Evolutionary conservation across 352 stramenopile genomes (phyloP).

Genomic region (Globisporangium solare): DNA sequence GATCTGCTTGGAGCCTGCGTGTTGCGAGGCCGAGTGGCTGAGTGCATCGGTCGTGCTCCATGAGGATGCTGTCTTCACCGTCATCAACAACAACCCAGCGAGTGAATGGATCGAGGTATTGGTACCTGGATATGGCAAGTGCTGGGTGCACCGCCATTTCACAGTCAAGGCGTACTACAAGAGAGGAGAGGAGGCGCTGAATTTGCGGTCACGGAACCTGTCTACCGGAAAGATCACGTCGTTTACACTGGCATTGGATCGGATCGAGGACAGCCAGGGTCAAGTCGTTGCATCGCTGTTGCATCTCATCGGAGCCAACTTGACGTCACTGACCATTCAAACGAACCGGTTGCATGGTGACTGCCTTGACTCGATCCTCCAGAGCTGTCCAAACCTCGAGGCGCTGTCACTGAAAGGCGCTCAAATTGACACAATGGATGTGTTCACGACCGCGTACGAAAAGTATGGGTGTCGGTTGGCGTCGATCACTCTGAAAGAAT

Average conservation of each 20-base stretch:
- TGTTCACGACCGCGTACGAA: constrained; percentile 14
- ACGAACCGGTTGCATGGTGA: constrained; percentile 20
- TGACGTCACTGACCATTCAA: constrained; percentile 22
- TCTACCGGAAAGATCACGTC: constrained; percentile 17
- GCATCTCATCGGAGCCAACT: constrained; percentile 18
- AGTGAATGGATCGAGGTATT: constrained; percentile 31
- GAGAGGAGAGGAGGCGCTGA: too few relatives aligned
- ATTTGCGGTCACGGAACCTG: background rate
- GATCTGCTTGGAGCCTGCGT: constrained; percentile 25
- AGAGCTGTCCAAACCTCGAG: constrained; percentile 20
- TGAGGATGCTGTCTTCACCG: constrained; percentile 16
- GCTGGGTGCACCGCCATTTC: constrained; percentile 26
- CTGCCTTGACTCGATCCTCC: constrained; percentile 20
- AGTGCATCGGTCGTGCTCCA: constrained; percentile 25
- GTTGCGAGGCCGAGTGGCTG: constrained; percentile 30
- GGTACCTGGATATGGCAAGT: constrained; percentile 36
- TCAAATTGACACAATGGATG: constrained; percentile 28
- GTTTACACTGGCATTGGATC: constrained; percentile 16
- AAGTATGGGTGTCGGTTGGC: constrained; percentile 8
- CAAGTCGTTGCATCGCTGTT: constrained; percentile 22
- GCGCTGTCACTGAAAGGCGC: constrained; percentile 20
- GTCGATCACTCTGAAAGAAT: constrained; percentile 15
- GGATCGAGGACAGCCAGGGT: constrained; percentile 18
- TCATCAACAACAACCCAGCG: constrained; percentile 20
- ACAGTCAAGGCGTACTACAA: too few relatives aligned